Evolutionary conservation across 1,284 basidiomycete species (phyloP), one percentile per base, ranked within the genome.

Genomic region (Cronartium quercuum): DNA sequence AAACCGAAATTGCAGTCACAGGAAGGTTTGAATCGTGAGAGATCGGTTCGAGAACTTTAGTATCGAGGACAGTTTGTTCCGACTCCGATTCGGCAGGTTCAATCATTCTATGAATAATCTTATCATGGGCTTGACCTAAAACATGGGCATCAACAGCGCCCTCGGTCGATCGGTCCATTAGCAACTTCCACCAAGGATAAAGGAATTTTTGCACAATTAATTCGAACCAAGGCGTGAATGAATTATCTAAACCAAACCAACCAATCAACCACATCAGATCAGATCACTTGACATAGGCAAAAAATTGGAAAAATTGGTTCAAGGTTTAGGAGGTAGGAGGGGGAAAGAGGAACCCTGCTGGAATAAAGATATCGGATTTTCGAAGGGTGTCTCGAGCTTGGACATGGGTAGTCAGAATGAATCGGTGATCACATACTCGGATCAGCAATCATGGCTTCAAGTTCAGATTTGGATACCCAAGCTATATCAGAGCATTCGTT

Each of bases 171-270:
- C 89, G 87, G 42, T 84, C 84, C 67, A 91, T 80, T 71, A 99
- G 87, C 79, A 91, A 89, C 80, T 94, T 91, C 96, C 96, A 99
- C 96, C 96, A 98, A 15, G 92, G 92, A 82, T 95, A 98, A 66
- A 99, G 86, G 83, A 97, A 97, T 81, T 96, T 92, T 7, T 94
- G 88, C 1, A 93, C 94, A 80, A 99, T 98, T 55, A 99, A 88
- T 82, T 94, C 93, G 88, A 99, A 99, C 96, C 96, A 99, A 0
- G 96, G 96, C 3, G 96, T 99, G 83, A 99, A 98, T 0, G 87
- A 87, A 80, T 91, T 90, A 58, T 84, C 92, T 95, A 80, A 15
- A 51, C 71, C 42, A 1, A 44, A 18, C n/a, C n/a, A n/a, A n/a
- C n/a, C n/a, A n/a, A n/a, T n/a, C n/a, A n/a, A n/a, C n/a, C n/a